A percentile compares a stretch with the other conserved stretches of the same genome.
These are phyloP conservation scores for Aureobasidium sp. DNA, from an alignment of 2,329 filamentous ascomycete genomes.

Conservation along the genomic window DNA sequence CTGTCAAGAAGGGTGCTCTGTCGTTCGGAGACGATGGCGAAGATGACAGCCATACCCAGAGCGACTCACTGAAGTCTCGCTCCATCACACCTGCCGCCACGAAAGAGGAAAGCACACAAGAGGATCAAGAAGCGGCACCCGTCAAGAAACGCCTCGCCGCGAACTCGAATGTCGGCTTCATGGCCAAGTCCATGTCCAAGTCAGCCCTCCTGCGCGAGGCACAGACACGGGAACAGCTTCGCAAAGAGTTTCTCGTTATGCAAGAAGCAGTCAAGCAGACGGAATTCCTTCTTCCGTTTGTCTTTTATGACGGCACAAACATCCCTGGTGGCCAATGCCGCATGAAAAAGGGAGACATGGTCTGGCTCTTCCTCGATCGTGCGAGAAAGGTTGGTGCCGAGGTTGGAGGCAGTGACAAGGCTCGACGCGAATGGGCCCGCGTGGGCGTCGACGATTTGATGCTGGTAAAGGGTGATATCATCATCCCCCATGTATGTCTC, in stretches of 20 bases:
- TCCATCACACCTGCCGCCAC: conserved; percentile 8
- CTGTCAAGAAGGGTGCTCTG: conserved; percentile 52
- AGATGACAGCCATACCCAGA: neutral
- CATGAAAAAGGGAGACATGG: conserved; percentile 85
- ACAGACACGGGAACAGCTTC: conserved; percentile 63
- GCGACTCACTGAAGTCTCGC: neutral
- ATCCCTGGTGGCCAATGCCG: conserved; percentile 76
- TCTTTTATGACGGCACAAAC: conserved; percentile 94
- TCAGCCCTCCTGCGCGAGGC: conserved; percentile 71
- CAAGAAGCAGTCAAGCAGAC: conserved; percentile 84
- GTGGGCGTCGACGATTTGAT: conserved; percentile 94
- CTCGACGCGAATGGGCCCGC: conserved; percentile 77
- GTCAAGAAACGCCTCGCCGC: conserved; percentile 52
- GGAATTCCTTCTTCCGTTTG: conserved; percentile 86
- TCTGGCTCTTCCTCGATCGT: conserved; percentile 90
- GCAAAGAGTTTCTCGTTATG: conserved; percentile 72
- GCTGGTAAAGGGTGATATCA: conserved; percentile 82
- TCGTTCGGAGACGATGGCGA: conserved; percentile 63
- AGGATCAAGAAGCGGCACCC: conserved; percentile 24
- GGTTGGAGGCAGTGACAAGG: conserved; percentile 60
- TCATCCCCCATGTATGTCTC: conserved; percentile 80
- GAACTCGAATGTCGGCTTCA: conserved; percentile 54
- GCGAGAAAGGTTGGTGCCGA: conserved; percentile 86
- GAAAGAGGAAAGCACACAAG: neutral
- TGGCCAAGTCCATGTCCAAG: conserved; percentile 72